phyloP scores from a whole-genome alignment of 495 filamentous ascomycete genomes.

The Endocarpon pusillum region DNA sequence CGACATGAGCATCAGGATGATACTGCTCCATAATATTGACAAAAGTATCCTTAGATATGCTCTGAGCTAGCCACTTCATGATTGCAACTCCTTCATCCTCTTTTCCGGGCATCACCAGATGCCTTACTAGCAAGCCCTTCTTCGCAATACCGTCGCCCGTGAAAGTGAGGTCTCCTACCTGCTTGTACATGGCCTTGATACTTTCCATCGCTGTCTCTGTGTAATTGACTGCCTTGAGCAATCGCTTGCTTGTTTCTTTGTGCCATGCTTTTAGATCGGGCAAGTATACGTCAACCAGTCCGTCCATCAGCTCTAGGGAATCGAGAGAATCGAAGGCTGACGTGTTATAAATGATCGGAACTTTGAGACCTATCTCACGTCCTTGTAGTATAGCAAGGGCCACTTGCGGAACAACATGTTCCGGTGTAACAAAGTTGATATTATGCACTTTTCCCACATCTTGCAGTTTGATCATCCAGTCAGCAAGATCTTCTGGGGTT shows the following conservation, averaged over 20 bases:
- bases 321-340: constrained; percentile 55
- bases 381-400: constrained; percentile 53
- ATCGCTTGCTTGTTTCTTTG: constrained; percentile 37
- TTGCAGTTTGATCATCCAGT: constrained; percentile 66
- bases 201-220: constrained; percentile 46
- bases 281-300: constrained; percentile 61
- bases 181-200: constrained; percentile 55
- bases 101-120: constrained; percentile 63
- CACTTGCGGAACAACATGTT: constrained; percentile 66
- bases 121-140: constrained; percentile 50
- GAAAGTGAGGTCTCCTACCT: constrained; percentile 63
- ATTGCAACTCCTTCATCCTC: constrained; percentile 51
- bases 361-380: constrained; percentile 39
- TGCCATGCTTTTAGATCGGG: constrained; percentile 70
- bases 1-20: constrained; percentile 57
- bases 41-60: constrained; percentile 52
- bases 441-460: constrained; percentile 47
- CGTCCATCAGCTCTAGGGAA: constrained; percentile 49
- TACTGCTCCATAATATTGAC: constrained; percentile 70
- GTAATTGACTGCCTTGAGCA: constrained; percentile 62
- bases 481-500: constrained; percentile 57
- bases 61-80: constrained; percentile 47
- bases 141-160: constrained; percentile 60
- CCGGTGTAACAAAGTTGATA: constrained; percentile 63
- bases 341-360: constrained; percentile 68